Evolutionary conservation across 768 basidiomycete species (phyloP).

Genomic region (Macrolepiota fuliginosa): DNA sequence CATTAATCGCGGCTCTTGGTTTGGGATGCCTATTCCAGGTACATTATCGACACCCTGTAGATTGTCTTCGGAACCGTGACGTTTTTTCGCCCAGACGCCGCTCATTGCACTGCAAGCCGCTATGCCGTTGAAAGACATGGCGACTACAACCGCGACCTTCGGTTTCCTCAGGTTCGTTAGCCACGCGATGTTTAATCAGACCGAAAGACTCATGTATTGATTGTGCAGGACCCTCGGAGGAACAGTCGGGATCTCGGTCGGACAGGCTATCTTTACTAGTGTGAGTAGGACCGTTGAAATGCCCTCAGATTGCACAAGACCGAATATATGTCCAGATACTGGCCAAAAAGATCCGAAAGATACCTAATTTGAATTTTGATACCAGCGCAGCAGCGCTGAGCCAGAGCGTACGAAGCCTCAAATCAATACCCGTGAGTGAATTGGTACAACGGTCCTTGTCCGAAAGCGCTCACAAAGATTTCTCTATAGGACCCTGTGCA

Average conservation of each 20-base stretch:
- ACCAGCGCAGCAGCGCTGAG: constrained; percentile 41
- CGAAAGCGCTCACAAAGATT: background rate
- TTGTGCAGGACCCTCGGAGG: constrained; percentile 60
- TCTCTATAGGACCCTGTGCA: constrained; percentile 42
- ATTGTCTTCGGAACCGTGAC: background rate
- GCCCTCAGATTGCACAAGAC: background rate
- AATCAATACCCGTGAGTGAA: constrained; percentile 41
- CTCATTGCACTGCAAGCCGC: constrained; percentile 78
- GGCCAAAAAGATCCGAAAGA: constrained; percentile 31
- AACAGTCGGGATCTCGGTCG: constrained; percentile 73
- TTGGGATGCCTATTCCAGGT: constrained; percentile 66
- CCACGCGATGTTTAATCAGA: background rate
- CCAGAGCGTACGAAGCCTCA: constrained; percentile 43
- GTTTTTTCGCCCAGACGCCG: constrained; percentile 42
- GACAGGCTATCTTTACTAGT: constrained; percentile 67
- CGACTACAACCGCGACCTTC: constrained; percentile 71
- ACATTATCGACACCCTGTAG: constrained; percentile 6
- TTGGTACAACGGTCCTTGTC: background rate
- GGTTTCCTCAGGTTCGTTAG: constrained; percentile 61
- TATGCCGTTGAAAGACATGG: constrained; percentile 88
- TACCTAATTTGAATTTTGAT: constrained; percentile 34
- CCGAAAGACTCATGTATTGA: constrained; percentile 5
- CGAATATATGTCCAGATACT: constrained; percentile 26
- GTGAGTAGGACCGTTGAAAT: constrained; percentile 30
- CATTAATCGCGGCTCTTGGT: constrained; percentile 65